These are phyloP conservation scores for Fusarium pseudograminearum DNA, from an alignment of 2,329 filamentous ascomycete species.

Conservation along the genomic window DNA sequence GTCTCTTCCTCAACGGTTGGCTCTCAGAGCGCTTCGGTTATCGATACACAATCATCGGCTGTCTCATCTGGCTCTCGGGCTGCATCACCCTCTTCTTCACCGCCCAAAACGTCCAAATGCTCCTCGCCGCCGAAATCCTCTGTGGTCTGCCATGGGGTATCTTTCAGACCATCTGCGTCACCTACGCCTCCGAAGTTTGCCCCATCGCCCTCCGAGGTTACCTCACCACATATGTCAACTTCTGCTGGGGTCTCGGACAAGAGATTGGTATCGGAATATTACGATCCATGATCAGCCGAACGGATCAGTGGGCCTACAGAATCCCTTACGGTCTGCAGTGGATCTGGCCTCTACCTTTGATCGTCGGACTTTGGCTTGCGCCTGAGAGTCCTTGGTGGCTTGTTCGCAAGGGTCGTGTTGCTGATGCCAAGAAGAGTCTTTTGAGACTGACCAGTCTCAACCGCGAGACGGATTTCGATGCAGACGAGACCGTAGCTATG, in stretches of 20 bases:
- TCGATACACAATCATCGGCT: slow-evolving; percentile 40
- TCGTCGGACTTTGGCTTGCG: slow-evolving; percentile 74
- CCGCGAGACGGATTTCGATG: slow-evolving; percentile 77
- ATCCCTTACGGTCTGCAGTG: slow-evolving; percentile 81
- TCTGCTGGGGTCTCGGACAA: slow-evolving; percentile 81
- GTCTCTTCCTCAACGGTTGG: slow-evolving; percentile 40
- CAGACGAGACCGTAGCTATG: slow-evolving; percentile 89
- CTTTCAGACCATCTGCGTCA: slow-evolving; percentile 44
- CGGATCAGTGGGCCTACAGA: slow-evolving; percentile 76
- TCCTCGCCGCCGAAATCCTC: slow-evolving; percentile 41
- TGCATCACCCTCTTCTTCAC: slow-evolving; percentile 44
- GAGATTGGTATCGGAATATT: slow-evolving; percentile 80
- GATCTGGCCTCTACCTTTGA: slow-evolving; percentile 79
- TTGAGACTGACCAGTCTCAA: slow-evolving; percentile 73
- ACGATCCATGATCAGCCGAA: slow-evolving; percentile 71
- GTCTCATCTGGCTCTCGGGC: slow-evolving; percentile 32
- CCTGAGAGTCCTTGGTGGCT: slow-evolving; percentile 82
- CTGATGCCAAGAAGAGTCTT: slow-evolving; percentile 75
- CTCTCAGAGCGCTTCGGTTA: slow-evolving; percentile 40
- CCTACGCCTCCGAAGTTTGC: slow-evolving; percentile 72
- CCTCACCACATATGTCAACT: slow-evolving; percentile 80
- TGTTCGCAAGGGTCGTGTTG: slow-evolving; percentile 72
- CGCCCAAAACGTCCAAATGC: slow-evolving; percentile 40
- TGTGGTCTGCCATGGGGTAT: slow-evolving; percentile 43
- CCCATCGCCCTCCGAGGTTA: slow-evolving; percentile 78